Evolutionary conservation across 495 filamentous ascomycete genomes (phyloP), one percentile per base, ranked within the genome.

Genomic region (Penicillium daleae): DNA sequence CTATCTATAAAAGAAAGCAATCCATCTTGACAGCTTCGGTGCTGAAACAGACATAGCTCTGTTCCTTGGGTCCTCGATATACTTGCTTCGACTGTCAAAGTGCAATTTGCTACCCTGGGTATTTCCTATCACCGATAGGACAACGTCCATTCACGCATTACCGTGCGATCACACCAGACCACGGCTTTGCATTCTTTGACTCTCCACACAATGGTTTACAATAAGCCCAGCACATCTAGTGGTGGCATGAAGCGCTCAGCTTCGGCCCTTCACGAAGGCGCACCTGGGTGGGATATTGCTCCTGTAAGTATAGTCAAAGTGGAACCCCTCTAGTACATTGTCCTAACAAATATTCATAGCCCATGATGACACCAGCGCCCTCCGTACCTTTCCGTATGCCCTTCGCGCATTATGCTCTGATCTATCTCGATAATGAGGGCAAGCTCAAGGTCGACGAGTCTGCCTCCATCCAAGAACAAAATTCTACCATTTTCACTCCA

Each of bases 361-460:
- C 73, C 10, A 77, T 78, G 75, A 71, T 71, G 63, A 31, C 67
- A 31, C 56, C 67, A n/a, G 57, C 71, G 52, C 73, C 68, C 15
- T 42, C 74, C 15, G 39, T 74, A 40, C 57, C 72, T 7, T 61
- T 71, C 56, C 70, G 72, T 49, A 57, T 78, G 29, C 76, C 78
- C 21, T 77, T 70, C 63, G 46, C 70, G 3, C 76, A 77, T 57
- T 81, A 75, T 44, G 76, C 79, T 46, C 60, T 80, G 68, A 78
- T 81, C 53, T 81, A 78, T 51, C 60, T 80, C 6, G 79, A 81
- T 60, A 68, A 72, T 54, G 71, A 71, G 37, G 75, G 77, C 35
- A 74, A 74, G 55, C 44, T 80, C 29, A 71, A 74, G 52, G 69
- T 77, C 3, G 61, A 73, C 2, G 74, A 78, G 64, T 81, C 79